These are phyloP conservation scores for Testicularia cyperi DNA, from an alignment of 1,284 basidiomycete species.

Conservation along the genomic window DNA sequence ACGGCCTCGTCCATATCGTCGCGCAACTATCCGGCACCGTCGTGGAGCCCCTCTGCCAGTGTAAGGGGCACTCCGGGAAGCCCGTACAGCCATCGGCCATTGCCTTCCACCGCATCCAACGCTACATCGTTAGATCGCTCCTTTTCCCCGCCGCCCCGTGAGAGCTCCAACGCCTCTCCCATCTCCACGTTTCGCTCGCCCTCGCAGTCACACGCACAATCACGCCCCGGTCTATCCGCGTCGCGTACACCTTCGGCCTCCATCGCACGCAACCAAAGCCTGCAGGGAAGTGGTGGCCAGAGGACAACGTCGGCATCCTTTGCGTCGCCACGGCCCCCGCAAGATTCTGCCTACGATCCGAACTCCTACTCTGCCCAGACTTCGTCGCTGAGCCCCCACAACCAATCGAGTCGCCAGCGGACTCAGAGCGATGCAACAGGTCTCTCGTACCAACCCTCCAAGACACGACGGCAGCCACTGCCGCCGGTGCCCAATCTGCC, in stretches of 20 bases:
- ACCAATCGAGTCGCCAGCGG: constrained; percentile 8
- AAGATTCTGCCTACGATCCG: constrained; percentile 20
- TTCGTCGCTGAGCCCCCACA: constrained; percentile 2
- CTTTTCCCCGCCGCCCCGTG: constrained; percentile 22
- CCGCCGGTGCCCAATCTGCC: constrained; percentile 24
- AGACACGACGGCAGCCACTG: constrained; percentile 22
- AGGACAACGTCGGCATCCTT: neutral
- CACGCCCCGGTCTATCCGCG: neutral
- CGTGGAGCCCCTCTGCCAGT: constrained; percentile 26
- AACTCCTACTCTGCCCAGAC: constrained; percentile 4
- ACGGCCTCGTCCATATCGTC: constrained; percentile 8
- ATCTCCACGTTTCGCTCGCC: constrained; percentile 24
- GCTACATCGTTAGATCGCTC: constrained; percentile 14
- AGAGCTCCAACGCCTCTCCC: constrained; percentile 12
- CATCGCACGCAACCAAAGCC: neutral
- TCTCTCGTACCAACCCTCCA: constrained; percentile 6
- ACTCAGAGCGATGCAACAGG: constrained; percentile 33
- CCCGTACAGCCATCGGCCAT: constrained; percentile 17
- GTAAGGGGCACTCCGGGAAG: constrained; percentile 15
- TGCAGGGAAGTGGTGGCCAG: neutral
- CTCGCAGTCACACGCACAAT: constrained; percentile 15
- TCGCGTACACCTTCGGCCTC: neutral
- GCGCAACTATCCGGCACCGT: constrained; percentile 11
- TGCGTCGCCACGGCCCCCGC: neutral
- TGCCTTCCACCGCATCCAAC: constrained; percentile 13